phyloP scores from a whole-genome alignment of 306 rosid species.

The Cotoneaster glaucophyllus region DNA sequence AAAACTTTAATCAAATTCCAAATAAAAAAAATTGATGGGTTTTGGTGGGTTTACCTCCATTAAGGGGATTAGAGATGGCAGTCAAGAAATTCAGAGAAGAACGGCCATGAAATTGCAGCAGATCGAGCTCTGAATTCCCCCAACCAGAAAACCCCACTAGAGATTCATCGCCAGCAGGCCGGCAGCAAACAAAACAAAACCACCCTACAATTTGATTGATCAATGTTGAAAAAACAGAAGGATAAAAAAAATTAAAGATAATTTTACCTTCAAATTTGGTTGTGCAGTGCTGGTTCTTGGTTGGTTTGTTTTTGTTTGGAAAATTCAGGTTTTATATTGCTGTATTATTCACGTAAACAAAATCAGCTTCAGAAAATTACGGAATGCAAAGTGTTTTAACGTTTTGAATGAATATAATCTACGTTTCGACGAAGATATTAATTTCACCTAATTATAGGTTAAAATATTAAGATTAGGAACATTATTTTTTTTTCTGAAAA shows the following conservation, averaged over 20 bases:
- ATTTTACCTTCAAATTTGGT: conserved; percentile 44
- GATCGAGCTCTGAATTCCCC: conserved; percentile 34
- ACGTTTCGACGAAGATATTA: neutral
- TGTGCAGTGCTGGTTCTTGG: neutral
- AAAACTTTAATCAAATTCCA: neutral
- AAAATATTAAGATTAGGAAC: neutral
- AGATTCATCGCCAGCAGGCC: conserved; percentile 33
- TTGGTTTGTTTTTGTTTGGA: neutral
- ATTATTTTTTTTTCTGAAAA: neutral
- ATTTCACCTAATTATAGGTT: neutral
- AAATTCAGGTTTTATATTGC: neutral
- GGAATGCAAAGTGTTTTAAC: neutral
- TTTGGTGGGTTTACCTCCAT: conserved; percentile 50
- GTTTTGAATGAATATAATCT: neutral
- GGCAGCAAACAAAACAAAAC: neutral
- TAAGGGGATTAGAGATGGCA: conserved; percentile 15
- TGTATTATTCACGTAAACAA: neutral
- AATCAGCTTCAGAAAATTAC: neutral
- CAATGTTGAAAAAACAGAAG: neutral
- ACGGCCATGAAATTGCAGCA: conserved; percentile 26
- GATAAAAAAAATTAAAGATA: neutral
- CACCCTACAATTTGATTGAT: conserved; percentile 17
- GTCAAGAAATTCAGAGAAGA: conserved; percentile 31
- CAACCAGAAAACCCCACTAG: conserved; percentile 26
- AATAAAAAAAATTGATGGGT: neutral